Conservation (phyloP, 1,284 basidiomycete genomes). For the Puccinia polysora region DNA sequence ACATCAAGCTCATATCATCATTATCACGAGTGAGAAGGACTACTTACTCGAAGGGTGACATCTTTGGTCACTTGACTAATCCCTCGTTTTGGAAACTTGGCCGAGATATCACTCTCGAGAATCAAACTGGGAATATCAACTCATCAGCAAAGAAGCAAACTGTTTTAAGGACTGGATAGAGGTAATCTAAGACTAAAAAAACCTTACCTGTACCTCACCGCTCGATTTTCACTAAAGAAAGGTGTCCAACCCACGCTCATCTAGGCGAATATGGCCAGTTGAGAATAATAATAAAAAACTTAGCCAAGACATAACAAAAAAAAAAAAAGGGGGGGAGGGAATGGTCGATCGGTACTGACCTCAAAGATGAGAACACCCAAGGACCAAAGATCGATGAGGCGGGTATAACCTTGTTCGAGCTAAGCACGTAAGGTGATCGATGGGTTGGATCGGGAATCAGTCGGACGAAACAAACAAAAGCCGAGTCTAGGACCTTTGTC, state of each 20-base stretch:
- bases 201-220: conserved; percentile 44
- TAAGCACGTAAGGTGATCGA: conserved; percentile 33
- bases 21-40: not conserved
- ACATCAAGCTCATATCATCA: not conserved
- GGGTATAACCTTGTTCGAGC: conserved; percentile 54
- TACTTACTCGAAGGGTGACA: conserved; percentile 35
- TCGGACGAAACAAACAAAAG: not conserved
- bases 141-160: conserved; percentile 48
- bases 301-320: not conserved
- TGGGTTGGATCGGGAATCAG: not conserved
- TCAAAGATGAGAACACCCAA: conserved; percentile 49
- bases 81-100: conserved; percentile 40
- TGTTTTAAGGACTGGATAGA: conserved; percentile 46
- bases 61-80: conserved; percentile 30
- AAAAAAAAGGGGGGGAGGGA: not conserved
- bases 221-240: conserved; percentile 54
- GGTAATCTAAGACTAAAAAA: not conserved
- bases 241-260: conserved; percentile 56
- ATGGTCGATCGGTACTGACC: too few species aligned
- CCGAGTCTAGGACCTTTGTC: too few species aligned
- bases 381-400: conserved; percentile 55
- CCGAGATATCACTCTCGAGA: conserved; percentile 27
- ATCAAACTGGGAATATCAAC: conserved; percentile 32
- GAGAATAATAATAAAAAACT: conserved; percentile 1
- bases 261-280: conserved; percentile 45